Base-by-base conservation (phyloP, 1,284 basidiomycete species). In the Papiliotrema terrestris region DNA sequence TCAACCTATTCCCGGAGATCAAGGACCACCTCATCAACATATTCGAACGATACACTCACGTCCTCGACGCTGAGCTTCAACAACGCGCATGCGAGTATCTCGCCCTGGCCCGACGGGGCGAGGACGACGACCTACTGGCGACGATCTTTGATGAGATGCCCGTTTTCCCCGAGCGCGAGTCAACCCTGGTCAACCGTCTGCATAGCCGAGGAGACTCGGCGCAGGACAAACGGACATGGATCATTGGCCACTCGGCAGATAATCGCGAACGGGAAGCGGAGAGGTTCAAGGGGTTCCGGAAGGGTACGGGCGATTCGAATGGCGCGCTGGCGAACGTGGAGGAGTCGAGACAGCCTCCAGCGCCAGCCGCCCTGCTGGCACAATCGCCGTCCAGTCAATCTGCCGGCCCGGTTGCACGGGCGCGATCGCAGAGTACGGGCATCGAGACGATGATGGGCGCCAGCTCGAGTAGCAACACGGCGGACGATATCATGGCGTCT, bases 61-160 rank as follows among this genome's bases (percentile, higher is more conserved):
- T 98, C 36, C 84, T 98, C n/a, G 95, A 99, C 73, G 87, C 94
- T 20, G 96, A 99, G 71, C 82, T 98, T 4, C 96, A 98, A 76
- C 96, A 99, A 75, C 86, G 96, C 45, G 96, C 96, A 42, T 98
- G 95, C 83, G 93, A 98, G 76, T 97, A 92, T 73, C 88, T 89
- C 60, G 87, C 89, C 0, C 81, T 98, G 17, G 87, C 92, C 8
- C 85, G 81, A 19, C 82, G 89, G 22, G 79, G 86, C 26, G 91
- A 94, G 43, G 87, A 92, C 42, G 93, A 98, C 68, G 93, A 94
- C 66, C 81, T 98, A 41, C 79, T 99, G 52, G 90, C 94, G 71
- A 89, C 89, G 55, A 86, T 98, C 14, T 98, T 94, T 76, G 96
- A 98, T 73, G 96, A 98, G 78, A 98, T 99, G 87, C 96, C 96